Evolutionary conservation across 768 basidiomycete species (phyloP).

Genomic region (Trametes cubensis): DNA sequence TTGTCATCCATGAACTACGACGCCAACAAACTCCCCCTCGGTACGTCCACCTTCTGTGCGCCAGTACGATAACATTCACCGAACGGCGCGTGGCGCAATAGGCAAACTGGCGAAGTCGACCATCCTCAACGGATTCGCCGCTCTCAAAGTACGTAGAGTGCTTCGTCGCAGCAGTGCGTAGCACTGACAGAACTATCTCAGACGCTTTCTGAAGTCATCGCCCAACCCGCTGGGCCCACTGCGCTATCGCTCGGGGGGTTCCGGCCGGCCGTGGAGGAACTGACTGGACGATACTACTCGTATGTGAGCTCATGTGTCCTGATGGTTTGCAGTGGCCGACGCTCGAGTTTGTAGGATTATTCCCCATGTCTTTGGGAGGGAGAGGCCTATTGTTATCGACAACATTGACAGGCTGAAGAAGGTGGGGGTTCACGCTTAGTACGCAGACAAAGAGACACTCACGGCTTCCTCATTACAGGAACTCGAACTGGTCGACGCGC

Average conservation of each 20-base stretch:
- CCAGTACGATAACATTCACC: not conserved
- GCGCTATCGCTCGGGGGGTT: constrained; percentile 43
- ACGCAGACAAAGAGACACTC: not conserved
- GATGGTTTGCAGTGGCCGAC: not conserved
- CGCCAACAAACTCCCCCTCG: constrained; percentile 64
- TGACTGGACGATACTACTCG: constrained; percentile 62
- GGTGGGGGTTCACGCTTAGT: constrained; percentile 29
- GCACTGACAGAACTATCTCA: not conserved
- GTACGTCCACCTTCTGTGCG: constrained; percentile 29
- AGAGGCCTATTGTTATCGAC: constrained; percentile 49
- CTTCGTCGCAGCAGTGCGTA: too few species aligned
- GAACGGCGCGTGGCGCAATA: constrained; percentile 19
- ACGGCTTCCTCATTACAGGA: constrained; percentile 39
- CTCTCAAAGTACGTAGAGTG: constrained; percentile 50
- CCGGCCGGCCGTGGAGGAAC: constrained; percentile 44
- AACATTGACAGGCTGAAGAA: constrained; percentile 43
- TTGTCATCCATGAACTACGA: constrained; percentile 69
- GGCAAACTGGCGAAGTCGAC: constrained; percentile 64
- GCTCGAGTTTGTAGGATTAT: constrained; percentile 43
- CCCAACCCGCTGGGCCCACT: constrained; percentile 44
- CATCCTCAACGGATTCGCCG: constrained; percentile 59
- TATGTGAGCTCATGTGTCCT: constrained; percentile 31
- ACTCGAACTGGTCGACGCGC: constrained; percentile 64
- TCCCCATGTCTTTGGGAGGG: constrained; percentile 62
- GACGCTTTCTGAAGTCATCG: constrained; percentile 47